Evolutionary conservation across 176 grass and related monocot species (phyloP), one percentile per base, ranked within the genome.

Genomic region (Luzula sylvatica): DNA sequence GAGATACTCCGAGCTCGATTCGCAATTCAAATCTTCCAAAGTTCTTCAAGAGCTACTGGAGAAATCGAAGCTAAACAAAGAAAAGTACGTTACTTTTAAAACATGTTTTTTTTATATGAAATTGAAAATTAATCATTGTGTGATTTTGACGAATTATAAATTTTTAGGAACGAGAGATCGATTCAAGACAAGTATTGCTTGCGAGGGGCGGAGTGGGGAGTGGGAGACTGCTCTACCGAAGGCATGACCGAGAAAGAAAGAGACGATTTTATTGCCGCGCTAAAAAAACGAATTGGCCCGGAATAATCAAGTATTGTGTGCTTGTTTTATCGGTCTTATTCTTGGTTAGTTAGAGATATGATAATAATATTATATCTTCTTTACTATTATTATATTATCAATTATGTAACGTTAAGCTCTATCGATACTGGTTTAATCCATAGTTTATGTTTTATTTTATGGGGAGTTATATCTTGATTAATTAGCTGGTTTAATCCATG

Each of bases 131-230:
- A 7, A n/a, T 67, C 4, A 52, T 27, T 39, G 25, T n/a, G 23
- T 27, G 11, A 45, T 18, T 13, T 8, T 55, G 11, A 22, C 1
- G 38, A 9, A 60, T 49, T 7, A 52, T 15, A 24, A 14, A 15
- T 3, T 75, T 66, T 15, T 75, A 98, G 85, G 77, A 90, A 86
- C 53, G 63, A 79, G 68, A 86, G 61, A 68, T 12, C 48, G 38
- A 80, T 80, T 15, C 85, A 90, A 80, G 92, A 98, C 14, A 98
- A 89, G 32, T 98, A 98, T 71, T 98, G 92, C 75, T 65, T 98
- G 53, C 74, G 92, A 16, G 92, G 92, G 49, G 92, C 92, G 2
- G 81, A 98, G 26, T 96, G 84, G 90, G 84, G 90, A 41, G 71
- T 96, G 15, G 90, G 90, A 1, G 84, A 96, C 47, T 96, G 90